A percentile compares a stretch with the other conserved stretches of the same genome.
phyloP scores from a whole-genome alignment of 148 eudicot genomes.

The Rhododendron ovatum region DNA sequence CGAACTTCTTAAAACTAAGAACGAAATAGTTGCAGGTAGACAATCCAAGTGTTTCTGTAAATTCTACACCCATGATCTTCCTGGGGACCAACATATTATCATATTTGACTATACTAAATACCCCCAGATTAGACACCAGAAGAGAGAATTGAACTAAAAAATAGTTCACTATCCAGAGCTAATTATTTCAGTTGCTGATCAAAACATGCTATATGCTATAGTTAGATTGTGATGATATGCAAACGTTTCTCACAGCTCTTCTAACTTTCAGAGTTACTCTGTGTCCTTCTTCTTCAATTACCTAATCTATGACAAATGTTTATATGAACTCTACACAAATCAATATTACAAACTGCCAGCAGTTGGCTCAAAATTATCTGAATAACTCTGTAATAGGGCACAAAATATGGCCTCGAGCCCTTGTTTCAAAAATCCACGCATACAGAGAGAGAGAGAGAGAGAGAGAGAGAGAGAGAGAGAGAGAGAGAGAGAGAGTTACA shows the following conservation, averaged over 20 bases:
- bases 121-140: background rate
- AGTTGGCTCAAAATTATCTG: background rate
- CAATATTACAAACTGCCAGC: background rate
- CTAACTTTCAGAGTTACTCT: background rate
- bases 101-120: background rate
- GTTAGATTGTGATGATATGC: background rate
- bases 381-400: background rate
- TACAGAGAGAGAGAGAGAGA: too few relatives aligned
- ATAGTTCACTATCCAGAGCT: background rate
- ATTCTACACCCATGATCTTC: background rate
- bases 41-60: background rate
- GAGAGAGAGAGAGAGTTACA: background rate
- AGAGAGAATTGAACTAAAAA: background rate
- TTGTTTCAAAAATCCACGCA: background rate
- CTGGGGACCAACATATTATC: background rate
- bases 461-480: too few relatives aligned
- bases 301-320: background rate
- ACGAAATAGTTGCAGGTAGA: background rate
- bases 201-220: background rate
- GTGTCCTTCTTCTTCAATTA: background rate
- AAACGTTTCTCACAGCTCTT: background rate
- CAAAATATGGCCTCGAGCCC: background rate
- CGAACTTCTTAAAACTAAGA: background rate
- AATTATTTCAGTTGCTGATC: background rate
- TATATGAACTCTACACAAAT: background rate